phyloP scores from a whole-genome alignment of 2,329 filamentous ascomycete genomes.

The Ilyonectria destructans region DNA sequence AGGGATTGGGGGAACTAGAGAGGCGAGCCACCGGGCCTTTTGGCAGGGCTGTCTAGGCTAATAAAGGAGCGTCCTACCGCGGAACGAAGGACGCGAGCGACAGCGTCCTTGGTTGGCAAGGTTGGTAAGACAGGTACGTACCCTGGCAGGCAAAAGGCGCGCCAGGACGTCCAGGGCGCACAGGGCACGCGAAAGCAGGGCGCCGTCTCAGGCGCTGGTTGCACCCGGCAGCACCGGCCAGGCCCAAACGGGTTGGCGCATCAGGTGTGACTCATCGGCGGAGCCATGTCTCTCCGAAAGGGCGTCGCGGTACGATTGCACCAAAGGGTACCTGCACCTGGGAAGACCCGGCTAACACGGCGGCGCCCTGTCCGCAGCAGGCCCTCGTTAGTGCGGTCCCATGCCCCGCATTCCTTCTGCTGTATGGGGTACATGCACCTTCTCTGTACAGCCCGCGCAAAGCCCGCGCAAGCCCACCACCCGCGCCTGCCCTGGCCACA shows the following conservation, averaged over 20 bases:
- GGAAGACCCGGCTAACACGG: constrained; percentile 32
- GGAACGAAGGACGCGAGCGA: neutral
- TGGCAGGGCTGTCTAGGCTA: constrained; percentile 12
- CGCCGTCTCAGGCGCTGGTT: constrained; percentile 45
- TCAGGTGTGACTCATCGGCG: constrained; percentile 57
- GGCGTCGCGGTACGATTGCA: constrained; percentile 34
- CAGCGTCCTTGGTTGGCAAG: neutral
- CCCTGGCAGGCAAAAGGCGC: neutral
- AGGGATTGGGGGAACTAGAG: constrained; percentile 11
- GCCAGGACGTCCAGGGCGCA: constrained; percentile 6
- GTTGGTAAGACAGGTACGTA: neutral
- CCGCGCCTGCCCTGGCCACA: constrained; percentile 20
- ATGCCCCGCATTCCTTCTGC: constrained; percentile 42
- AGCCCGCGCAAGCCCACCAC: constrained; percentile 13
- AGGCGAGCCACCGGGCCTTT: constrained; percentile 23
- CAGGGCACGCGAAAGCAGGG: constrained; percentile 27
- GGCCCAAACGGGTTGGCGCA: constrained; percentile 49
- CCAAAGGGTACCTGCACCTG: constrained; percentile 36
- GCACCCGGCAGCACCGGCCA: constrained; percentile 46
- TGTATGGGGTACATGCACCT: constrained; percentile 32
- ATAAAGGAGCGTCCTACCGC: constrained; percentile 3
- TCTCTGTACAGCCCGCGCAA: neutral
- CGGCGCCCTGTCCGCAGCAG: neutral
- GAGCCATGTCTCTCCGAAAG: constrained; percentile 49
- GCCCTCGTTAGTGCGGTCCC: constrained; percentile 36